These are phyloP conservation scores for Botryosphaeria agaves DNA, from an alignment of 2,329 filamentous ascomycete species.

Conservation along the genomic window DNA sequence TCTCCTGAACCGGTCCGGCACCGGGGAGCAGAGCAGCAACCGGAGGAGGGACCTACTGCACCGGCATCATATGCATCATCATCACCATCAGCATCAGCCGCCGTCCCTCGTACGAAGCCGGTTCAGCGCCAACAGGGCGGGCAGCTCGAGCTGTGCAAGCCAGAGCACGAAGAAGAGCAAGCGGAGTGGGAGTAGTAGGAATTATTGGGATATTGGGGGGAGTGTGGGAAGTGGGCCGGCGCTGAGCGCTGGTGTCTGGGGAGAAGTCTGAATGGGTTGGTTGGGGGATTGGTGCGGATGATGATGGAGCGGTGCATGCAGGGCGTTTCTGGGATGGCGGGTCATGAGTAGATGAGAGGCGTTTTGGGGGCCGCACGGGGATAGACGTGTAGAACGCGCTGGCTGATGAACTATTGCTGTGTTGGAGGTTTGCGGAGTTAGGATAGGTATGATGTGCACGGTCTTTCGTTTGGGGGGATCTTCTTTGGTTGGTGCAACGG, in stretches of 20 bases:
- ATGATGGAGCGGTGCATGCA: no score
- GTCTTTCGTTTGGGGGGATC: no score
- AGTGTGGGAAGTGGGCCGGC: slow-evolving; percentile 48
- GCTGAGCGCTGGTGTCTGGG: neutral
- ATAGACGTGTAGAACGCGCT: no score
- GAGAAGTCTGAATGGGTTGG: neutral
- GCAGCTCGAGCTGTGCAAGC: slow-evolving; percentile 60
- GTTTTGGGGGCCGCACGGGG: no score
- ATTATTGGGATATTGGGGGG: slow-evolving; percentile 85
- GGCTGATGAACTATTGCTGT: no score
- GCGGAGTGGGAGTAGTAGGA: slow-evolving; percentile 51
- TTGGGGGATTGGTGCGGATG: no score
- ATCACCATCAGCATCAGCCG: slow-evolving; percentile 4
- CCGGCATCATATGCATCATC: slow-evolving; percentile 14
- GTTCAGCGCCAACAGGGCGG: slow-evolving; percentile 5
- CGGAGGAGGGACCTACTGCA: slow-evolving; percentile 19
- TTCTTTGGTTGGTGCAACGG: no score
- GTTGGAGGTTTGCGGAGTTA: no score
- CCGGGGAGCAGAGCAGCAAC: slow-evolving; percentile 7
- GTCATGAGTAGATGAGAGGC: no score
- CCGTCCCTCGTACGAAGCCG: neutral
- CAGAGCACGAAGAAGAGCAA: slow-evolving; percentile 67
- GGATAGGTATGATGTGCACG: no score
- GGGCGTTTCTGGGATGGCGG: no score
- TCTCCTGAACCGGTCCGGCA: slow-evolving; percentile 45